Percentiles rank a stretch among this genome's conserved stretches.
These are phyloP conservation scores for Parascedosporium putredinis DNA, from an alignment of 2,329 filamentous ascomycete genomes.

Conservation along the genomic window DNA sequence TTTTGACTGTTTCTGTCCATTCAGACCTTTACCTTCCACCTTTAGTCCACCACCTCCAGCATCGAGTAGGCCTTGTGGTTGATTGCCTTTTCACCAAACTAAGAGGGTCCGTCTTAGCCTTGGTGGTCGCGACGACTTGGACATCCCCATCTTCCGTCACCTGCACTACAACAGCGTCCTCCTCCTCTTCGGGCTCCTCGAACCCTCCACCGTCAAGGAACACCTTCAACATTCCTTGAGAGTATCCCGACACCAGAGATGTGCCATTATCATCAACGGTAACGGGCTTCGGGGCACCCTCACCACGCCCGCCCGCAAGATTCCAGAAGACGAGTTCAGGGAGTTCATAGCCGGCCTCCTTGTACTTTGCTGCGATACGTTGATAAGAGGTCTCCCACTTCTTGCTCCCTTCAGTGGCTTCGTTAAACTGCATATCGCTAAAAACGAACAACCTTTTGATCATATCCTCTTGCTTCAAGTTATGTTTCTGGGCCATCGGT, in stretches of 20 bases:
- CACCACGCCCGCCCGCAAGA: slow-evolving; percentile 30
- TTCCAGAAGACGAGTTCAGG: slow-evolving; percentile 54
- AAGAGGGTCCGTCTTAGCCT: slow-evolving; percentile 31
- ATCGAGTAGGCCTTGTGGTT: slow-evolving; percentile 44
- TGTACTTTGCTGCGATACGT: slow-evolving; percentile 34
- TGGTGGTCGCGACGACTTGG: slow-evolving; percentile 12
- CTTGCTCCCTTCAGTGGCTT: slow-evolving; percentile 14
- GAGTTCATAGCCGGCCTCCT: slow-evolving; percentile 42
- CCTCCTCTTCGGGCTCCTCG: slow-evolving; percentile 15
- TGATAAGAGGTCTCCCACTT: slow-evolving; percentile 37
- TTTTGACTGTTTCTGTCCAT: not conserved
- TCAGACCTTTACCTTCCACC: not conserved
- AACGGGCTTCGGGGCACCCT: slow-evolving; percentile 33
- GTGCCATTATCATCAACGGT: slow-evolving; percentile 32
- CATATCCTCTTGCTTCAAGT: slow-evolving; percentile 45
- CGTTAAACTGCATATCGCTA: slow-evolving; percentile 50
- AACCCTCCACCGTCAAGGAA: slow-evolving; percentile 42
- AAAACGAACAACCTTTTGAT: slow-evolving; percentile 52
- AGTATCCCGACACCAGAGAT: slow-evolving; percentile 44
- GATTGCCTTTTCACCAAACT: slow-evolving; percentile 37
- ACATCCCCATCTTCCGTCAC: slow-evolving; percentile 21
- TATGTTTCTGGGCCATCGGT: slow-evolving; percentile 38
- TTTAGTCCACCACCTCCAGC: slow-evolving; percentile 12
- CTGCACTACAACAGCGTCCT: slow-evolving; percentile 26
- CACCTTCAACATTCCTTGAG: slow-evolving; percentile 46